Base-by-base conservation (phyloP, 208 protist species). In the Wallacemonas sp. region DNA sequence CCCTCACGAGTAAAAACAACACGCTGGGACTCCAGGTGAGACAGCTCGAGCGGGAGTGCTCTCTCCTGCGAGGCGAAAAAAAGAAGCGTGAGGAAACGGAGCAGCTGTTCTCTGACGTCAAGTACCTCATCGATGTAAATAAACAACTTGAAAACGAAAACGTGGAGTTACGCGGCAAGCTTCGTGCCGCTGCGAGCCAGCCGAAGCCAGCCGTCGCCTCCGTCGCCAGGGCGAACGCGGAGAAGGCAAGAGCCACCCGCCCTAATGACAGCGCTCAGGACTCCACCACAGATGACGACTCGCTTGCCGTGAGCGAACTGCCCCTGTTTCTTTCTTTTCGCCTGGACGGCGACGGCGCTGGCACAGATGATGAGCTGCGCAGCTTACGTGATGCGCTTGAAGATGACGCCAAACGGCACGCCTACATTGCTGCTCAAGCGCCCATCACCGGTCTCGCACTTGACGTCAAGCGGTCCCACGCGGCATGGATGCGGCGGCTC, bases 111-210 rank as follows among this genome's bases (percentile, higher is more conserved):
- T 53, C 54, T 27, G 88, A 95, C 58, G 68, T 95, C 34, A 66
- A 66, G 2, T 70, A 82, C 28, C 72, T 91, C 11, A 84, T 95
- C 17, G 69, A 87, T 55, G 83, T 82, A 15, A 95, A 92, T 73
- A 90, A 86, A 65, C 58, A 59, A 24, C 74, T 95, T 14, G 85
- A 95, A 53, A 60, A 76, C 27, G 85, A 92, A 39, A 91, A 91
- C 45, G 33, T 39, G 14, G 54, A 64, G 21, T 61, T 93, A 22
- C 80, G 81, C 24, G 59, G 42, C 3, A 69, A 53, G 11, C 64
- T 90, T 41, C 66, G 82, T 28, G 76, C 64, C 4, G 63, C 67
- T 24, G 34, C 45, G 30, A 49, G 24, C 5, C 24, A 45, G 27
- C 21, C 56, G 14, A 41, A 3, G 39, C 14, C 17, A 2, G 8